Evolutionary conservation across 768 basidiomycete genomes (phyloP).

Genomic region (Cystobasidium onofrii): DNA sequence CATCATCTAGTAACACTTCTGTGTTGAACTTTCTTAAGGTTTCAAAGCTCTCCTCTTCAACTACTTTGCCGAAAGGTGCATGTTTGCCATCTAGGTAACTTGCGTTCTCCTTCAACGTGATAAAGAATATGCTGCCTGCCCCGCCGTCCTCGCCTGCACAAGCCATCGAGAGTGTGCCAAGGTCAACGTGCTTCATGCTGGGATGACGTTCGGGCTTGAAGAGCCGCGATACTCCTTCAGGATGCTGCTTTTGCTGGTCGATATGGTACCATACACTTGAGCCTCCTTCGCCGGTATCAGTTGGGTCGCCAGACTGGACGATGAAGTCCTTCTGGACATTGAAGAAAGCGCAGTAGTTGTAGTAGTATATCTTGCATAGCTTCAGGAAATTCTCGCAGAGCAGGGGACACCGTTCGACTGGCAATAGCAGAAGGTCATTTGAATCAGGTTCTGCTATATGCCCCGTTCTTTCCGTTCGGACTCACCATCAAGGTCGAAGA

Average conservation of each 20-base stretch:
- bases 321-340: conserved; percentile 98
- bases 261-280: conserved; percentile 83
- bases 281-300: conserved; percentile 87
- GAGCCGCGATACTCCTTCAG: not conserved
- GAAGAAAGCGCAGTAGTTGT: conserved; percentile 95
- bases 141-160: conserved; percentile 58
- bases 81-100: conserved; percentile 93
- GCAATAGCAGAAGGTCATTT: too few relatives aligned
- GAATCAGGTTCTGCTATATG: too few relatives aligned
- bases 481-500: conserved; percentile 45
- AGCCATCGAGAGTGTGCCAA: conserved; percentile 95
- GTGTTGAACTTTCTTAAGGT: conserved; percentile 78
- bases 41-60: conserved; percentile 69
- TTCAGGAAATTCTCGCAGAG: conserved; percentile 95
- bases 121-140: conserved; percentile 87
- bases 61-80: conserved; percentile 89
- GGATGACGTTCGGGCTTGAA: conserved; percentile 47
- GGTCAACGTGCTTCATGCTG: conserved; percentile 69
- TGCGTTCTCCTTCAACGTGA: conserved; percentile 80
- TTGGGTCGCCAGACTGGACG: conserved; percentile 92
- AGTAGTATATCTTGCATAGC: conserved; percentile 93
- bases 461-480: not conserved
- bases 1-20: conserved; percentile 78
- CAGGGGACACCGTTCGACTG: conserved; percentile 73
- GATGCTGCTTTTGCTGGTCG: conserved; percentile 43